Conservation (phyloP, 257 asterid species). For the Paulownia fortunei region DNA sequence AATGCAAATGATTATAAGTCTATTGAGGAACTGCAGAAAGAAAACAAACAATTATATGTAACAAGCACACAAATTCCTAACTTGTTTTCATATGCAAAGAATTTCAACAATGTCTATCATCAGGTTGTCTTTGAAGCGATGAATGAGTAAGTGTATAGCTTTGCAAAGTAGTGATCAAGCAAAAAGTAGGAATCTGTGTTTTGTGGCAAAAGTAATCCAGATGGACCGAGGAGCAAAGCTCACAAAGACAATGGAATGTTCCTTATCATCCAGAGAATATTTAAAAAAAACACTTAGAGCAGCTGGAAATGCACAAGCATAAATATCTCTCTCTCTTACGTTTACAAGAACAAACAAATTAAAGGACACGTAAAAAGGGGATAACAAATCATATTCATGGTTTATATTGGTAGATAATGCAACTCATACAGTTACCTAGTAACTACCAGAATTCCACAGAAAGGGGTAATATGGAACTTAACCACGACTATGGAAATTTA, state of each 20-base stretch:
- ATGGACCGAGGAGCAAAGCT: neutral
- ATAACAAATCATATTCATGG: neutral
- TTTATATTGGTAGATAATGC: slow-evolving; percentile 19
- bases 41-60: neutral
- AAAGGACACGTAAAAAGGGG: neutral
- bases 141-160: neutral
- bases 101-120: slow-evolving; percentile 2
- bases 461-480: neutral
- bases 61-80: neutral
- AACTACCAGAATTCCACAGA: neutral
- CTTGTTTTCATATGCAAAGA: neutral
- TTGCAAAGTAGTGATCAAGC: neutral
- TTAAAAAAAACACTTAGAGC: neutral
- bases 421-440: slow-evolving; percentile 5
- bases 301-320: neutral
- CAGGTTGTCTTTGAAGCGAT: neutral
- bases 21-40: neutral
- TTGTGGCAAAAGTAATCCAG: neutral
- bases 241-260: neutral
- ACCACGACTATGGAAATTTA: neutral
- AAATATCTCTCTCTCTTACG: neutral
- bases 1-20: neutral
- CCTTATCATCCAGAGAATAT: neutral
- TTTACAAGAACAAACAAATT: neutral
- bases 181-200: neutral